Conservation (phyloP, 352 stramenopile genomes). For the Saprolegnia diclina region DNA sequence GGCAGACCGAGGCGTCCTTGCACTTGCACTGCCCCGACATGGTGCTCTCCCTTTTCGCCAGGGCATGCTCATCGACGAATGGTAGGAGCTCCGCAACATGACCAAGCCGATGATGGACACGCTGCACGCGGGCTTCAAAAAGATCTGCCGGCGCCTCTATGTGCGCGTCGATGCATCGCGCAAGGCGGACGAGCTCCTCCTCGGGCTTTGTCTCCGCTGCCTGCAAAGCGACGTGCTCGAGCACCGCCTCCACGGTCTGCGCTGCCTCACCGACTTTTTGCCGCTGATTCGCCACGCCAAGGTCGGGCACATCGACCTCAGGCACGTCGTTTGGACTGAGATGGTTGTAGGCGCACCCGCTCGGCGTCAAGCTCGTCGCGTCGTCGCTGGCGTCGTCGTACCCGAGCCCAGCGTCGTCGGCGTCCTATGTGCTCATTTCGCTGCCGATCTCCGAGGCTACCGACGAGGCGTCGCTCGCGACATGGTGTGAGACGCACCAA, state of each 20-base stretch:
- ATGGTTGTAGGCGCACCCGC: constrained; percentile 16
- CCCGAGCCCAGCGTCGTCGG: not conserved
- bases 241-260: constrained; percentile 18
- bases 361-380: constrained; percentile 16
- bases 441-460: constrained; percentile 19
- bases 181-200: constrained; percentile 13
- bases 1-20: constrained; percentile 1
- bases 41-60: not conserved
- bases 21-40: not conserved
- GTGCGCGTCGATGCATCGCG: constrained; percentile 6
- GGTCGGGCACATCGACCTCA: not conserved
- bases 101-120: constrained; percentile 27
- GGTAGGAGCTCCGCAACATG: constrained; percentile 19
- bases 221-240: constrained; percentile 18
- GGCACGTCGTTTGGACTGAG: not conserved
- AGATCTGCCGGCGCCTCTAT: constrained; percentile 5
- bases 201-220: constrained; percentile 15
- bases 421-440: constrained; percentile 10
- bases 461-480: not conserved
- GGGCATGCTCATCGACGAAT: not conserved
- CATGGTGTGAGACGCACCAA: constrained; percentile 6
- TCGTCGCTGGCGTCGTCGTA: constrained; percentile 14
- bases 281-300: constrained; percentile 21
- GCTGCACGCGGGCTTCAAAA: constrained; percentile 17
- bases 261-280: constrained; percentile 25